Evolutionary conservation across 768 basidiomycete genomes (phyloP).

Genomic region (Lentinula aciculospora): DNA sequence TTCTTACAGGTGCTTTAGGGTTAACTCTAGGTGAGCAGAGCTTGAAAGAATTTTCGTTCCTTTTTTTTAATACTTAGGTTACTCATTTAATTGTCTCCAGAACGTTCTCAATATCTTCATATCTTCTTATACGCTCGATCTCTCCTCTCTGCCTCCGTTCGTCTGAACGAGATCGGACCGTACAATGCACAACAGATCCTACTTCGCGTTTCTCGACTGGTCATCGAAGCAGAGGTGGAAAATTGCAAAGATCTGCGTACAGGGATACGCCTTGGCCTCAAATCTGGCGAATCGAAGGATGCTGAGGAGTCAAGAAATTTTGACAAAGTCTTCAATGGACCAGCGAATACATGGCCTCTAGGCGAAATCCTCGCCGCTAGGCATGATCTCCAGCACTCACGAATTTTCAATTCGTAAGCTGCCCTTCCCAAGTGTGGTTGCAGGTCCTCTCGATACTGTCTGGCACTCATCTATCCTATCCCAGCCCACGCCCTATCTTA

Average conservation of each 20-base stretch:
- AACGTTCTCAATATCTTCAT: constrained; percentile 79
- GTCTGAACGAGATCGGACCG: constrained; percentile 88
- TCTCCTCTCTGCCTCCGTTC: constrained; percentile 85
- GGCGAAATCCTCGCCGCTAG: constrained; percentile 87
- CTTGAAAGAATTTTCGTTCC: no score
- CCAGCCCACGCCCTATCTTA: no score
- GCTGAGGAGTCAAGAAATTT: constrained; percentile 17
- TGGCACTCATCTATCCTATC: no score
- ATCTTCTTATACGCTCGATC: constrained; percentile 91
- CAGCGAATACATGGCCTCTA: constrained; percentile 92
- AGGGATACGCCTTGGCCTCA: constrained; percentile 24
- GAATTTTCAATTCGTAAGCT: constrained; percentile 93
- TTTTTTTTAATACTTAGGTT: background rate
- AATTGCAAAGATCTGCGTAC: constrained; percentile 46
- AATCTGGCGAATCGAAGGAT: constrained; percentile 14
- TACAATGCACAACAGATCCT: constrained; percentile 89
- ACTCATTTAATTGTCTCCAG: constrained; percentile 31
- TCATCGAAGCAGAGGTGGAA: constrained; percentile 52
- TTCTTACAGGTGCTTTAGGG: constrained; percentile 72
- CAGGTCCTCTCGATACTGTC: no score
- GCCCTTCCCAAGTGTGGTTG: no score
- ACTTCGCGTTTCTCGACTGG: constrained; percentile 59
- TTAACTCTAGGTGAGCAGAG: constrained; percentile 61
- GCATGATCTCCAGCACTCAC: constrained; percentile 92
- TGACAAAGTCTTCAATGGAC: constrained; percentile 44